phyloP scores from a whole-genome alignment of 345 rosid genomes.

The Syzygium oleosum region DNA sequence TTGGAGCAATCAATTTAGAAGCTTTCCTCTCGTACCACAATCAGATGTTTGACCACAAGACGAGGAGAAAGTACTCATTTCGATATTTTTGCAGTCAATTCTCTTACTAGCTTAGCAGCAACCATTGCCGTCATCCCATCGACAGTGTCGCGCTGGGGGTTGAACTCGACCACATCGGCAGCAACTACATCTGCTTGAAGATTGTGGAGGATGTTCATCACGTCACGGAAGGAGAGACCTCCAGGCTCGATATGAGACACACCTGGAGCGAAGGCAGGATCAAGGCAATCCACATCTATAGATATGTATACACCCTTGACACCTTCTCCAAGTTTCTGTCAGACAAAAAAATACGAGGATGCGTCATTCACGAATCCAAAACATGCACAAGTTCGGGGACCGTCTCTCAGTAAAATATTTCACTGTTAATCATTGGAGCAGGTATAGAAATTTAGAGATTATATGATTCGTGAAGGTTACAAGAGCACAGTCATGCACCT shows the following conservation, averaged over 20 bases:
- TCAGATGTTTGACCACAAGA: background rate
- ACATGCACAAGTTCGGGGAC: background rate
- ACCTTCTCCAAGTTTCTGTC: slow-evolving; percentile 94
- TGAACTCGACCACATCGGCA: slow-evolving; percentile 94
- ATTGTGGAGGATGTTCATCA: slow-evolving; percentile 84
- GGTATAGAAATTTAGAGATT: background rate
- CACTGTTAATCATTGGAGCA: background rate
- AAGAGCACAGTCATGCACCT: background rate
- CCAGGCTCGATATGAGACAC: slow-evolving; percentile 99
- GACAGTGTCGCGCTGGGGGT: slow-evolving; percentile 96
- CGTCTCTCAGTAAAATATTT: background rate
- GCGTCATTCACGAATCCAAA: background rate
- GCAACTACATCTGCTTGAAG: slow-evolving; percentile 81
- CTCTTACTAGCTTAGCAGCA: slow-evolving; percentile 95
- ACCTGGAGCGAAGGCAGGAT: slow-evolving; percentile 98
- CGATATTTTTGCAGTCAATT: slow-evolving; percentile 83
- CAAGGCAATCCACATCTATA: slow-evolving; percentile 88
- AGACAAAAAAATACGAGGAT: background rate
- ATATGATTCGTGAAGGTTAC: background rate
- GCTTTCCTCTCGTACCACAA: background rate
- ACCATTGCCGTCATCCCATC: slow-evolving; percentile 99
- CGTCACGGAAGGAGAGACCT: slow-evolving; percentile 90
- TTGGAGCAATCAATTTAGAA: background rate
- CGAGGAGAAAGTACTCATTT: slow-evolving; percentile 15
- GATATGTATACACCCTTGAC: slow-evolving; percentile 92